Conservation (phyloP, 139 green algal genomes). For the Auxenochlorella pyrenoidosa region DNA sequence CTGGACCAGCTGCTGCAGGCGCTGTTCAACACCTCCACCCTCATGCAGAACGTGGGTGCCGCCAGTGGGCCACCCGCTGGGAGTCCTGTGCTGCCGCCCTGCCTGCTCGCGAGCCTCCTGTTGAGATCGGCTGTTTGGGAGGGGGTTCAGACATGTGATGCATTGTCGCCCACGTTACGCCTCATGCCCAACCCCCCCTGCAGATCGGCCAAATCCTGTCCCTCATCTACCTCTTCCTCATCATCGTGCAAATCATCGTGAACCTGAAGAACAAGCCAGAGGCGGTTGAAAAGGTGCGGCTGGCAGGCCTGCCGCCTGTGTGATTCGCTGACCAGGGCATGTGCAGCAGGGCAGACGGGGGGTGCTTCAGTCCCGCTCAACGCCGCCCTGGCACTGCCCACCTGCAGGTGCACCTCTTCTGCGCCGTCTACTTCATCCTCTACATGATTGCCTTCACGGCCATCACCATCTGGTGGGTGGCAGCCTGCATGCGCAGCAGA, state of each 20-base stretch:
- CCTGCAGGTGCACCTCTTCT: conserved; percentile 48
- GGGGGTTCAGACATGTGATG: no score
- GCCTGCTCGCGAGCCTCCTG: not conserved
- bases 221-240: conserved; percentile 53
- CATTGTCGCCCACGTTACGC: no score
- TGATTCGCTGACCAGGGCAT: not conserved
- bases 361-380: no score
- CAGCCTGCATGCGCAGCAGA: no score
- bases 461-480: conserved; percentile 47
- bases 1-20: conserved; percentile 39
- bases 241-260: conserved; percentile 42
- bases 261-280: conserved; percentile 50
- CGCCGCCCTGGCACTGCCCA: no score
- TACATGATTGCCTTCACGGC: conserved; percentile 58
- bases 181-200: not conserved
- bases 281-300: conserved; percentile 41
- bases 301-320: not conserved
- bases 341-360: not conserved
- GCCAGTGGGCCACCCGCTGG: not conserved
- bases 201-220: conserved; percentile 39
- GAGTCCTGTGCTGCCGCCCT: no score
- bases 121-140: no score
- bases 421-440: conserved; percentile 54
- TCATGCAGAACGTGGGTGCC: conserved; percentile 23
- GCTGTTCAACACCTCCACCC: conserved; percentile 16